Evolutionary conservation across 176 grass and related monocot species (phyloP), one percentile per base, ranked within the genome.

Genomic region (Carex kokanica): DNA sequence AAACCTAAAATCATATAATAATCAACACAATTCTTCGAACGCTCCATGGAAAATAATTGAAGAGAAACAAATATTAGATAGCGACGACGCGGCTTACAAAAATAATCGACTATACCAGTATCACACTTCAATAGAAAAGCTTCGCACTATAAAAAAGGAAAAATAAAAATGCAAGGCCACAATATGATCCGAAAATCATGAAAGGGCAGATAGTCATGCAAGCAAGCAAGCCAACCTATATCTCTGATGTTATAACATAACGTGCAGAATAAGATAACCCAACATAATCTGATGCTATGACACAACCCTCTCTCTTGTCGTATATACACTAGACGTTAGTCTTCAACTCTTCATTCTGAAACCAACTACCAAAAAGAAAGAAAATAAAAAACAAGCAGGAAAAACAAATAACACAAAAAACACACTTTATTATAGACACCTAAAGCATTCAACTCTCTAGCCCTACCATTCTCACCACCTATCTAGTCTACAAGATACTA

Each of bases 401-500:
- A 66, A 24, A 49, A 17, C 51, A 31, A 14, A 53, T 12, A 49
- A 66, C 20, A 66, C 9, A 24, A 52, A 24, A 52, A 23, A 67
- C 80, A 29, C 20, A 8, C 62, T 54, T 82, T 40, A 47, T 82
- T 82, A 82, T 82, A 82, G 45, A 82, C 80, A 68, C 31, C 43
- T 82, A 82, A 74, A 81, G 11, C 34, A 81, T 47, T 15, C 55
- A 45, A 64, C 56, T 34, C 54, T 79, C 55, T 58, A 60, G 77
- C 18, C 54, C 53, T 79, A 54, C 77, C 55, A 79, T 4, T 60
- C 24, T 79, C 53, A 29, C 56, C 25, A 82, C 60, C 80, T 82
- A 82, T 82, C 80, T 82, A 82, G 40, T 52, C 51, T 82, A 52
- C 59, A 49, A 49, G 20, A 23, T 8, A 14, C n/a, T 53, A n/a